phyloP scores from a whole-genome alignment of 345 rosid genomes.

The Excoecaria agallocha region DNA sequence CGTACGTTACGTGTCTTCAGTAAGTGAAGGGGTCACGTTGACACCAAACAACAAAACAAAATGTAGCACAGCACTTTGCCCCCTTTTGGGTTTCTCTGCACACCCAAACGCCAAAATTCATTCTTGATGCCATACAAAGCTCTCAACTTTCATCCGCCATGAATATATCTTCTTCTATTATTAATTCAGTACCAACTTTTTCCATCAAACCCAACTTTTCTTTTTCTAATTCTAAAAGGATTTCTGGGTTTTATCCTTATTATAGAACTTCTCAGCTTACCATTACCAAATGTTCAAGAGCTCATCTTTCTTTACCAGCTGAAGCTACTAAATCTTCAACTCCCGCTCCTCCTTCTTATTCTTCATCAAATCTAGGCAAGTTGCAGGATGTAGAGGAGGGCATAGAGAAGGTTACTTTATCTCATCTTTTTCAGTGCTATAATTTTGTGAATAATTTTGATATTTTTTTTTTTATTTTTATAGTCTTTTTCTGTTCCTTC shows the following conservation, averaged over 20 bases:
- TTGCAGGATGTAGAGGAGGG: conserved; percentile 48
- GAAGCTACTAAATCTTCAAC: conserved; percentile 12
- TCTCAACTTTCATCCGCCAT: conserved; percentile 19
- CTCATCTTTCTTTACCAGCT: conserved; percentile 13
- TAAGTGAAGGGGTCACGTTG: too few relatives aligned
- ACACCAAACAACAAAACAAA: not conserved
- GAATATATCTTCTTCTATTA: conserved; percentile 8
- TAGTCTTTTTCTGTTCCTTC: not conserved
- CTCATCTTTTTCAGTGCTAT: not conserved
- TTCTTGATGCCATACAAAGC: conserved; percentile 12
- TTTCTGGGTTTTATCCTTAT: not conserved
- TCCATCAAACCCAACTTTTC: not conserved
- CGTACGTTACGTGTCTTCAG: too few relatives aligned
- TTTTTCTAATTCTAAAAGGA: not conserved
- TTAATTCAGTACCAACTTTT: not conserved
- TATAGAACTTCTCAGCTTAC: not conserved
- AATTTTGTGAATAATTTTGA: not conserved
- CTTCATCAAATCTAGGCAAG: conserved; percentile 23
- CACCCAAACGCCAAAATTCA: not conserved
- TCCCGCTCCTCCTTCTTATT: conserved; percentile 13
- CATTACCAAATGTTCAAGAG: conserved; percentile 14
- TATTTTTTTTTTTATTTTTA: not conserved
- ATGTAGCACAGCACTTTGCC: not conserved
- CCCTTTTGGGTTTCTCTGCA: not conserved
- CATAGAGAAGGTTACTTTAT: conserved; percentile 56